These are phyloP conservation scores for Gossypium thurberi DNA, from an alignment of 345 rosid species.

Conservation along the genomic window DNA sequence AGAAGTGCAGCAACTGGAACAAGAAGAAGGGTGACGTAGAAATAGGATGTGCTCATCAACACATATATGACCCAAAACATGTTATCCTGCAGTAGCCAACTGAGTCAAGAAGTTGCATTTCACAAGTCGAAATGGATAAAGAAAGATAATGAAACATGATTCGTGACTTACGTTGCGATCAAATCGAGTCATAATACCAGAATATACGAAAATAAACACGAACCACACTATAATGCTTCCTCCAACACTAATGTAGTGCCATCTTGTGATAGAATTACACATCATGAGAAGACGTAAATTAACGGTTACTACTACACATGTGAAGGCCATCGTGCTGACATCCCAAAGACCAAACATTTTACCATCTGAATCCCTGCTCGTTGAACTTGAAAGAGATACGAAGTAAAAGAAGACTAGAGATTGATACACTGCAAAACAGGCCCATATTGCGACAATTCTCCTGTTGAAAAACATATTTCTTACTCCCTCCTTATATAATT, in stretches of 20 bases:
- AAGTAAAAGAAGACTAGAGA: slow-evolving; percentile 76
- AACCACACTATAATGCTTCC: slow-evolving; percentile 96
- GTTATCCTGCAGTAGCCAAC: slow-evolving; percentile 57
- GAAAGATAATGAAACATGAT: not conserved
- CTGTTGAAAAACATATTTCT: slow-evolving; percentile 75
- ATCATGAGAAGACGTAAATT: slow-evolving; percentile 93
- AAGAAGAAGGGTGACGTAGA: slow-evolving; percentile 69
- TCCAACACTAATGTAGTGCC: slow-evolving; percentile 82
- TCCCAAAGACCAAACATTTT: slow-evolving; percentile 93
- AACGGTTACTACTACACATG: slow-evolving; percentile 86
- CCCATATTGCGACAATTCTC: slow-evolving; percentile 90
- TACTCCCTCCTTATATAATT: slow-evolving; percentile 90
- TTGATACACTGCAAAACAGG: slow-evolving; percentile 80
- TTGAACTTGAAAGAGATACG: slow-evolving; percentile 46
- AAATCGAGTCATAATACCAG: slow-evolving; percentile 35
- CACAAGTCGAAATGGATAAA: not conserved
- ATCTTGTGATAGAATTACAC: slow-evolving; percentile 85
- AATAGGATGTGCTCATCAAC: slow-evolving; percentile 81
- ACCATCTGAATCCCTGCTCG: slow-evolving; percentile 67
- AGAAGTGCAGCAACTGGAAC: slow-evolving; percentile 86
- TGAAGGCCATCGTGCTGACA: slow-evolving; percentile 94
- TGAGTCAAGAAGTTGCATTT: slow-evolving; percentile 11
- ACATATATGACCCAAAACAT: slow-evolving; percentile 74
- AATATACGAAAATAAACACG: slow-evolving; percentile 61
- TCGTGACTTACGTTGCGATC: slow-evolving; percentile 36